A percentile compares a stretch with the other conserved stretches of the same genome.
These are phyloP conservation scores for Talaromyces piceae DNA, from an alignment of 2,329 filamentous ascomycete genomes.

Conservation along the genomic window DNA sequence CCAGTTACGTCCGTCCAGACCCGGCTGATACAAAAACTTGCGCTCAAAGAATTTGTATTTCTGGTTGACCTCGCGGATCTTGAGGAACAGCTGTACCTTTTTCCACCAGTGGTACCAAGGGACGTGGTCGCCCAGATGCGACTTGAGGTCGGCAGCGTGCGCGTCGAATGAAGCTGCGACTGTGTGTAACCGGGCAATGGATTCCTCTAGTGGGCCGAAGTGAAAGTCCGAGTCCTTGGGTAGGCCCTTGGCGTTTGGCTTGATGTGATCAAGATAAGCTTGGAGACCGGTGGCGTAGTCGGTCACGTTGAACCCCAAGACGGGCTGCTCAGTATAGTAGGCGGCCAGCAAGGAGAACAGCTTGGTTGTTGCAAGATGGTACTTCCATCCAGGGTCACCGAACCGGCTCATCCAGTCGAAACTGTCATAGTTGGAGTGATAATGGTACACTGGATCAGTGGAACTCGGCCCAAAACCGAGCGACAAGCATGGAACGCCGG, in stretches of 20 bases:
- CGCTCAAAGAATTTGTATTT: conserved; percentile 82
- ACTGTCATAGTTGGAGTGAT: conserved; percentile 77
- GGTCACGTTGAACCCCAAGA: conserved; percentile 57
- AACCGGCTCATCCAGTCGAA: conserved; percentile 77
- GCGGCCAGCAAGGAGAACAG: conserved; percentile 56
- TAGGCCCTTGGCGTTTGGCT: conserved; percentile 20
- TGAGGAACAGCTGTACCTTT: conserved; percentile 55
- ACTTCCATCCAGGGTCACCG: conserved; percentile 57
- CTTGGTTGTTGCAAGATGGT: conserved; percentile 58
- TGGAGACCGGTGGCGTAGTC: conserved; percentile 56
- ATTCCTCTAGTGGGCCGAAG: conserved; percentile 42
- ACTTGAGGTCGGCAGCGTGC: conserved; percentile 39
- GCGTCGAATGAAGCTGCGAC: conserved; percentile 46
- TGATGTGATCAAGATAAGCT: conserved; percentile 32
- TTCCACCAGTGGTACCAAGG: conserved; percentile 75
- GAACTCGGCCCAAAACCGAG: conserved; percentile 48
- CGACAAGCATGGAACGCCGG: conserved; percentile 59
- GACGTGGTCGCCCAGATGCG: conserved; percentile 47
- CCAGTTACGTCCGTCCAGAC: conserved; percentile 73
- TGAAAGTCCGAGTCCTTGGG: conserved; percentile 23
- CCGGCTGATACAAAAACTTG: conserved; percentile 65
- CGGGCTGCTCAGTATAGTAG: conserved; percentile 53
- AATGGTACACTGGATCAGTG: conserved; percentile 57
- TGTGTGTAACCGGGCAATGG: conserved; percentile 44
- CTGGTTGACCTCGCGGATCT: conserved; percentile 62